phyloP scores from a whole-genome alignment of 1,284 basidiomycete species.

The Cerrena zonata region DNA sequence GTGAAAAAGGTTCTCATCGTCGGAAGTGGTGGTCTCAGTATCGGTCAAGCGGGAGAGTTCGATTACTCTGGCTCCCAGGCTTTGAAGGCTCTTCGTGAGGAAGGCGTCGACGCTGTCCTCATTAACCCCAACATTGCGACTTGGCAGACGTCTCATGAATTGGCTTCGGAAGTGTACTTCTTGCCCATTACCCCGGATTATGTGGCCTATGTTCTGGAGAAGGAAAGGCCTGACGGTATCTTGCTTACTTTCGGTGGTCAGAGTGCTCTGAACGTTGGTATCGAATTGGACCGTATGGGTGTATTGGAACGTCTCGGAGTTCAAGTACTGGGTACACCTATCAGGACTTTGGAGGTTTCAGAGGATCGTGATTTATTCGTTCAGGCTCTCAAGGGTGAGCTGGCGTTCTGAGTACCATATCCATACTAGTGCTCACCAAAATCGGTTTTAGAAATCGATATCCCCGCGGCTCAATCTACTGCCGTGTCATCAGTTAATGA shows the following conservation, averaged over 20 bases:
- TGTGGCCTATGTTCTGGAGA: constrained; percentile 97
- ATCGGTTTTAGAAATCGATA: constrained; percentile 78
- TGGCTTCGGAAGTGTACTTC: constrained; percentile 97
- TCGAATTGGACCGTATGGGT: constrained; percentile 97
- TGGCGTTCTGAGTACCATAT: neutral
- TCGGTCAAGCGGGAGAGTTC: constrained; percentile 99
- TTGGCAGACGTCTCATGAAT: constrained; percentile 93
- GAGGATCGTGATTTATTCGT: constrained; percentile 98
- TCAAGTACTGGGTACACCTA: constrained; percentile 92
- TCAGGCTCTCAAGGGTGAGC: constrained; percentile 85
- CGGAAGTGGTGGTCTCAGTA: constrained; percentile 92
- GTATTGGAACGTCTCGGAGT: constrained; percentile 91
- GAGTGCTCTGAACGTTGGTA: constrained; percentile 95
- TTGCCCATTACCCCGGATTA: constrained; percentile 95
- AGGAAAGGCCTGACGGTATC: constrained; percentile 96
- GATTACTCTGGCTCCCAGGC: constrained; percentile 99
- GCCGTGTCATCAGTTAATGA: constrained; percentile 94
- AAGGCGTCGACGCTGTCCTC: constrained; percentile 90
- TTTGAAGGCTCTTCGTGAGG: constrained; percentile 94
- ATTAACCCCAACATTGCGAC: constrained; percentile 98
- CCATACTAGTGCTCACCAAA: neutral
- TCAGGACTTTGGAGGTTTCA: constrained; percentile 89
- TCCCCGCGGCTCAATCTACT: constrained; percentile 94
- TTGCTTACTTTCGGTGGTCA: constrained; percentile 98
- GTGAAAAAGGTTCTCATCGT: constrained; percentile 96